Evolutionary conservation across 192 early-diverging fungal species (phyloP), one percentile per base, ranked within the genome.

Genomic region (Rhizoclosmatium globosum): DNA sequence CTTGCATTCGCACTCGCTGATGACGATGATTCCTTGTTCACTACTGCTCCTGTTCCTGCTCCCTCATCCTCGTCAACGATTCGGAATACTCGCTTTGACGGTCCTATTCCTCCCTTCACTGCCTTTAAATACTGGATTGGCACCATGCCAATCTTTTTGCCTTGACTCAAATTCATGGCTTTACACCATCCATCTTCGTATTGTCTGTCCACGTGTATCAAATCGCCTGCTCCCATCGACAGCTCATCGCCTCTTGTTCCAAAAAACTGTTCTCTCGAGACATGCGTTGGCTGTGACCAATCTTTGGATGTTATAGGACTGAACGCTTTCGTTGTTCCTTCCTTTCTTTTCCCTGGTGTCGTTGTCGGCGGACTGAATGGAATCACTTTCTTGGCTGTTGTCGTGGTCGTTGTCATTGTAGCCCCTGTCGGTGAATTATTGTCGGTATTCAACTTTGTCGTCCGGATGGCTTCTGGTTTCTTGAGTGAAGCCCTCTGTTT

Each of bases 101-200:
- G 53, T 2, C 74, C 74, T 21, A 74, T 74, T 2, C 72, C 31
- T 1, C 60, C 60, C 46, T 67, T 23, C 31, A 76, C 64, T 56
- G 43, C 74, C 23, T 45, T 21, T 64, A 87, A 56, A 31, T 81
- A 53, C 50, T 43, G 47, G 1, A 85, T 43, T 46, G 87, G 87
- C 58, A 89, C 83, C 6, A 82, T 43, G 31, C 82, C 84, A 21
- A 79, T 67, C 62, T 81, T 69, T 42, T 82, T 82, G 4, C 84
- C 82, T 59, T 85, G 87, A 15, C 81, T 83, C 61, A 89, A 83
- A 68, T 89, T 89, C 64, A 83, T 80, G 1, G 80, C 86, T 48
- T 79, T 76, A 19, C 79, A 81, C 87, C 87, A 89, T 48, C 86
- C 86, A 79, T 89, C 87, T 0, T 11, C 45, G 71, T 81, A 87